phyloP scores from a whole-genome alignment of 495 filamentous ascomycete genomes.

The Aspergillus steynii region DNA sequence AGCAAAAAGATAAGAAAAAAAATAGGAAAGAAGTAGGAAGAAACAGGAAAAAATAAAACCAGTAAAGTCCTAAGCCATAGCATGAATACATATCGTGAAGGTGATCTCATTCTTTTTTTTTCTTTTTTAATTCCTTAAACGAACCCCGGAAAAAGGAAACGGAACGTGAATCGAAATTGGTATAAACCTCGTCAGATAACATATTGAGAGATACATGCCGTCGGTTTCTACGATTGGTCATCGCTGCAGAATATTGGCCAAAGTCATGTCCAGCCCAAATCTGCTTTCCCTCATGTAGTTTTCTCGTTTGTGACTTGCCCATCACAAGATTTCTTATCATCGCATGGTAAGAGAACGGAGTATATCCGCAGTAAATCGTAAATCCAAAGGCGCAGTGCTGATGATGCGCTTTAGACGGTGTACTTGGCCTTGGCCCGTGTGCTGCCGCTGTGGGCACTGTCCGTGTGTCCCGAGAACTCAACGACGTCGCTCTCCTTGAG shows the following conservation, averaged over 20 bases:
- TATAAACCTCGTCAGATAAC: constrained; percentile 31
- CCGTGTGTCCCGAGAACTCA: constrained; percentile 96
- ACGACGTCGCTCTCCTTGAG: constrained; percentile 72
- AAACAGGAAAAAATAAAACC: not conserved
- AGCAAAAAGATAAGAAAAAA: not conserved
- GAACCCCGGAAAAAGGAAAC: constrained; percentile 12
- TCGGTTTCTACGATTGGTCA: constrained; percentile 19
- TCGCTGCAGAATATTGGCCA: constrained; percentile 12
- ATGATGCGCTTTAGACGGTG: constrained; percentile 57
- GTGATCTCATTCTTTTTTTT: not conserved
- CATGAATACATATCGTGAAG: not conserved
- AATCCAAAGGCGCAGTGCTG: constrained; percentile 12
- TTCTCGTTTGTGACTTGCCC: constrained; percentile 18
- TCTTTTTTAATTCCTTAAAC: not conserved
- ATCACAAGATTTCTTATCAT: constrained; percentile 20
- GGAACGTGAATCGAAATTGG: constrained; percentile 25
- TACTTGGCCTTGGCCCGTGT: constrained; percentile 95
- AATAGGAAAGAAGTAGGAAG: not conserved
- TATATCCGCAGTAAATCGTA: constrained; percentile 18
- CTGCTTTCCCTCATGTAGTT: constrained; percentile 8
- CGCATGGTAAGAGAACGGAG: constrained; percentile 11
- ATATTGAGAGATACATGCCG: constrained; percentile 24
- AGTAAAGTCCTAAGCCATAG: not conserved
- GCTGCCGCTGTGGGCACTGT: constrained; percentile 87
- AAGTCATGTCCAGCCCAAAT: constrained; percentile 3